phyloP scores from a whole-genome alignment of 2,329 filamentous ascomycete species.

The Colletotrichum sansevieriae region DNA sequence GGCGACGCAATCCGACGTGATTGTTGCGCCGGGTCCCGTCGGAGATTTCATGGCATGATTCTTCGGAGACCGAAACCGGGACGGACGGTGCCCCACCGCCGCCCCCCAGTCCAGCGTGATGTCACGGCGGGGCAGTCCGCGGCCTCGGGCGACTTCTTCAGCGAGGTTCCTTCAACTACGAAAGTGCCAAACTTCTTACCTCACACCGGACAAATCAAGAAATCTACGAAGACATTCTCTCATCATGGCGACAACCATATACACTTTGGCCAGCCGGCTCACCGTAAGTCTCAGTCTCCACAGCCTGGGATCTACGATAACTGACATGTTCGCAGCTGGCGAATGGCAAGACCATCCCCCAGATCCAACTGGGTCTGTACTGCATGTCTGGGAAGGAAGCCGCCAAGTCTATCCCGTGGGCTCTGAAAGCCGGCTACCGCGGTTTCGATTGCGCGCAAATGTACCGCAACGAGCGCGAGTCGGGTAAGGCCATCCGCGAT shows the following conservation, averaged over 20 bases:
- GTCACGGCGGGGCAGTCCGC: constrained; percentile 40
- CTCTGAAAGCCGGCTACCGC: constrained; percentile 65
- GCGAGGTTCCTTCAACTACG: constrained; percentile 1
- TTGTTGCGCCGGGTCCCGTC: constrained; percentile 7
- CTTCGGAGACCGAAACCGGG: constrained; percentile 37
- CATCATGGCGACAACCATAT: constrained; percentile 29
- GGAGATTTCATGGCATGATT: constrained; percentile 22
- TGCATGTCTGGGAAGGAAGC: constrained; percentile 75
- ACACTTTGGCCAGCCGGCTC: constrained; percentile 32
- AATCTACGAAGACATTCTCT: not conserved
- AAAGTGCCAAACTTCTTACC: not conserved
- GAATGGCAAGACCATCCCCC: constrained; percentile 77
- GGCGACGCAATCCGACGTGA: constrained; percentile 7
- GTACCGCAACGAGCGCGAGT: constrained; percentile 78
- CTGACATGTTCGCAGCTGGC: constrained; percentile 59
- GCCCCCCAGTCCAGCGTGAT: constrained; percentile 38
- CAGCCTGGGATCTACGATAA: not conserved
- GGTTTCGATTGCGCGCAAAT: constrained; percentile 67
- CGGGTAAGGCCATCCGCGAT: constrained; percentile 73
- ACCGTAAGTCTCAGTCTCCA: constrained; percentile 22
- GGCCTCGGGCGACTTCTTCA: not conserved
- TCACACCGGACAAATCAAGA: no score
- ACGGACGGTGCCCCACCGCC: constrained; percentile 25
- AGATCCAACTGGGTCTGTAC: constrained; percentile 81
- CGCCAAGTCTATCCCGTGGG: constrained; percentile 67